Percentiles rank a stretch among this genome's conserved stretches.
phyloP scores from a whole-genome alignment of 768 basidiomycete genomes.

The Steccherinum ochraceum region DNA sequence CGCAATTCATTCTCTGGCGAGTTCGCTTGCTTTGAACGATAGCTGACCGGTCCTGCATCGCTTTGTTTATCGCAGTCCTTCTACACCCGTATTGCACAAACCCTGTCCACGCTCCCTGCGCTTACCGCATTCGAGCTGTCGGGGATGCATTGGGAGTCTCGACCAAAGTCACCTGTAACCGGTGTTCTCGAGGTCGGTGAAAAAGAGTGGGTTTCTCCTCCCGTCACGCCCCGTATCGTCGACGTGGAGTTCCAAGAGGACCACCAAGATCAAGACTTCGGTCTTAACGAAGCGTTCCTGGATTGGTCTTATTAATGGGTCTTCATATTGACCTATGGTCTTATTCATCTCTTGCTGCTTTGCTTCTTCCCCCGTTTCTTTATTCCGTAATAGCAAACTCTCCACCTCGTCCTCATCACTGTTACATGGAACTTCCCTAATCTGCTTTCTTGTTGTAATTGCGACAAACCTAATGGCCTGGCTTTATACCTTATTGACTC shows the following conservation, averaged over 20 bases:
- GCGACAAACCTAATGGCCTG: not conserved
- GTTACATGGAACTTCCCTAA: no score
- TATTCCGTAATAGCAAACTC: no score
- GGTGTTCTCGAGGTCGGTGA: slow-evolving; percentile 5
- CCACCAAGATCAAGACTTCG: slow-evolving; percentile 16
- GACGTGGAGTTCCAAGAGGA: slow-evolving; percentile 6
- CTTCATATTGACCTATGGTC: not conserved
- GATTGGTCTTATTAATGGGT: slow-evolving; percentile 23
- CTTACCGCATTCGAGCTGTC: slow-evolving; percentile 67
- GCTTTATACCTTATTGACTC: not conserved
- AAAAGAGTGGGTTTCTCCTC: slow-evolving; percentile 25
- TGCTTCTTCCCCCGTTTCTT: not conserved
- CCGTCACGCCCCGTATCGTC: slow-evolving; percentile 19
- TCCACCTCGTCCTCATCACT: no score
- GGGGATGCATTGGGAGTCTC: slow-evolving; percentile 69
- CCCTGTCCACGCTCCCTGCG: slow-evolving; percentile 52
- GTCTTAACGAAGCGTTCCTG: slow-evolving; percentile 21
- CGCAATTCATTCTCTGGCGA: not conserved
- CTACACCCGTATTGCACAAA: slow-evolving; percentile 52
- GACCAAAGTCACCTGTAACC: slow-evolving; percentile 23
- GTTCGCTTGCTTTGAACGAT: not conserved
- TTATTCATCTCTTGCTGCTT: not conserved
- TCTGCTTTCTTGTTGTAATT: not conserved
- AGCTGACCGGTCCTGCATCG: slow-evolving; percentile 1
- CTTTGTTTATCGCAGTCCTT: slow-evolving; percentile 38